Percentiles rank a stretch among this genome's conserved stretches.
phyloP scores from a whole-genome alignment of 2,329 filamentous ascomycete species.

The Neobulgaria alba region DNA sequence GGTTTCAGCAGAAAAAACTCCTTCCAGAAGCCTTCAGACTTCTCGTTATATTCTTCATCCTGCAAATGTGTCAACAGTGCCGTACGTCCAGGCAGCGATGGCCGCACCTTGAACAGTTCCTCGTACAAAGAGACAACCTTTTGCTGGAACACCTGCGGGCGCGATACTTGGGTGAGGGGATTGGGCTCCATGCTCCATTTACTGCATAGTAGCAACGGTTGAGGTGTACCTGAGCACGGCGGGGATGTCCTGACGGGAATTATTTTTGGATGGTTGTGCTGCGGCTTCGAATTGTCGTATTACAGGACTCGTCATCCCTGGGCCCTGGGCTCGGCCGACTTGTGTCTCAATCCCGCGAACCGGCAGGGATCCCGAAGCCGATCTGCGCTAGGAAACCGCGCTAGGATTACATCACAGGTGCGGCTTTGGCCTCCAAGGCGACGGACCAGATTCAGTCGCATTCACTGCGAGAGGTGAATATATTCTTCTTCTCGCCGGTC shows the following conservation, averaged over 20 bases:
- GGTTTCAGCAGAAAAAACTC: constrained; percentile 91
- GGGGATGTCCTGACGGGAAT: too few relatives aligned
- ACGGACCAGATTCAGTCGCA: too few relatives aligned
- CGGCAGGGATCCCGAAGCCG: too few relatives aligned
- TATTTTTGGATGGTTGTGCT: too few relatives aligned
- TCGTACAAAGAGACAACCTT: constrained; percentile 92
- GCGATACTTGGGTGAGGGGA: constrained; percentile 84
- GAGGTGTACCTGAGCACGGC: too few relatives aligned
- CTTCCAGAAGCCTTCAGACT: constrained; percentile 86
- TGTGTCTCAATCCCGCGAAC: too few relatives aligned
- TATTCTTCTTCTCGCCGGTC: too few relatives aligned
- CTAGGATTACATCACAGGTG: not conserved
- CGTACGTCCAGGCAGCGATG: constrained; percentile 3
- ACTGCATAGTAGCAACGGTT: constrained; percentile 23
- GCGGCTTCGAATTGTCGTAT: too few relatives aligned
- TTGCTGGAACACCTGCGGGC: constrained; percentile 84
- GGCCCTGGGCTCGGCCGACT: too few relatives aligned
- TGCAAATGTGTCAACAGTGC: constrained; percentile 30
- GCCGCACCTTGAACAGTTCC: constrained; percentile 62
- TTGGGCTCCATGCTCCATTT: constrained; percentile 76
- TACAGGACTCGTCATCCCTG: not conserved
- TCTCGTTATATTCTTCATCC: constrained; percentile 58
- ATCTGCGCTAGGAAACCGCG: too few relatives aligned
- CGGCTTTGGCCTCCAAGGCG: not conserved
- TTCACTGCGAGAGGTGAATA: too few relatives aligned